Base-by-base conservation (phyloP, 441 rosid genomes). In the Macaranga tanarius region DNA sequence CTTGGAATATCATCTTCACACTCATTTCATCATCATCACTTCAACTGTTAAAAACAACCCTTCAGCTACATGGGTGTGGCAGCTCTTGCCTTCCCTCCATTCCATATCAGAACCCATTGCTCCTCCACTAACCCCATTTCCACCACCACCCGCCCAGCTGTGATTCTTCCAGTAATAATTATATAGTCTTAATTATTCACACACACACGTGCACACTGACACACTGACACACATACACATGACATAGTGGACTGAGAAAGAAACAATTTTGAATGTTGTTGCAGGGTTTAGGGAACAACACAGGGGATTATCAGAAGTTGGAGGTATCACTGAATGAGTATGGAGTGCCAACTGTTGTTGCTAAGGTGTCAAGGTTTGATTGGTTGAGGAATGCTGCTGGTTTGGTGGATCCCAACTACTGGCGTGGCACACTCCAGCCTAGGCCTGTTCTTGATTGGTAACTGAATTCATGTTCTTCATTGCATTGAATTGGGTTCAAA, bases 321-420 rank as follows among this genome's bases (percentile, higher is more conserved):
- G 84, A 82, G 78, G 59, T 76, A 59, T 82, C 87, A 20, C 70
- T 92, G 72, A 77, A 81, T 50, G 89, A 79, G 23, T 86, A 84
- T 73, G 89, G 91, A 45, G 95, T 95, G 58, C 87, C 92, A 17
- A 65, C 88, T 0, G 91, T 89, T 68, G 88, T 85, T 67, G 97
- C 97, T 70, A 79, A 87, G 40, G 96, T 95, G 61, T 88, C 96
- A 26, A 88, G 97, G 59, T 71, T 84, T 10, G 97, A 95, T 73
- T 95, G 99, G 97, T 71, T 95, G 22, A 86, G 97, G 77, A 95
- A 95, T 83, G 99, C 97, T n/a, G 92, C 96, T 19, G 97, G 99
- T 62, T 78, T 95, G 80, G 69, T 86, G 34, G 99, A 92, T 70
- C 88, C 96, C 22, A 84, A 86, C 73, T 95, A 92, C 88, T 92